These are phyloP conservation scores for Lecanoromycetidae sp. DNA, from an alignment of 2,329 filamentous ascomycete species.

Conservation along the genomic window DNA sequence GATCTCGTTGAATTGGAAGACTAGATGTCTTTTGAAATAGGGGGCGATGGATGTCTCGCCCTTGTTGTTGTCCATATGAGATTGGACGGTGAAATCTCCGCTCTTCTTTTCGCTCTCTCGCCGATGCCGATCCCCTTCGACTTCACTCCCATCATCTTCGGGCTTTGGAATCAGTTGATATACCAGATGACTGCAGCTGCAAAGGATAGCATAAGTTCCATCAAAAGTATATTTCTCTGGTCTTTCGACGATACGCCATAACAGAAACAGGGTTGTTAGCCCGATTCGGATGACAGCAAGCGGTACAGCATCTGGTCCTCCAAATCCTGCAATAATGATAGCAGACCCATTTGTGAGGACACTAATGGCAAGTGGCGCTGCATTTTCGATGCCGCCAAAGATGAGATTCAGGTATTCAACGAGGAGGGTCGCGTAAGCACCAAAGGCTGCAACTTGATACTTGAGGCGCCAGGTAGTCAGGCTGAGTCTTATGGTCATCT, in stretches of 20 bases:
- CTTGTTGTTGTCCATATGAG: background rate
- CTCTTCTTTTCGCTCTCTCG: background rate
- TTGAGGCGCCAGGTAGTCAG: background rate
- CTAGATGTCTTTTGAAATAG: background rate
- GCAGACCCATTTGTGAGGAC: slow-evolving; percentile 1
- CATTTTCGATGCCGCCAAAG: background rate
- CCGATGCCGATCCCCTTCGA: background rate
- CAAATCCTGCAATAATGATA: background rate
- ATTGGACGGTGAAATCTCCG: too few species aligned
- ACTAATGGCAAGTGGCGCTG: background rate
- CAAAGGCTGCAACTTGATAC: background rate
- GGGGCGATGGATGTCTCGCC: background rate
- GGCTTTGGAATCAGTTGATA: background rate
- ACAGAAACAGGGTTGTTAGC: background rate
- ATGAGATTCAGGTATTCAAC: background rate
- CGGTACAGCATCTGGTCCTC: background rate
- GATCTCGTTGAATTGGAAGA: background rate
- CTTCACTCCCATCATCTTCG: background rate
- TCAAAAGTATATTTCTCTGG: background rate
- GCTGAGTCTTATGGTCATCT: background rate
- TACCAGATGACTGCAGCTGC: background rate
- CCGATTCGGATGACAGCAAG: background rate
- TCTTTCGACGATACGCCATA: background rate
- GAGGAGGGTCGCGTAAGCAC: background rate
- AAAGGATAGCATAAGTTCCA: background rate